Evolutionary conservation across 177 flowering plant species (phyloP).

Genomic region (Vitis hybrid): DNA sequence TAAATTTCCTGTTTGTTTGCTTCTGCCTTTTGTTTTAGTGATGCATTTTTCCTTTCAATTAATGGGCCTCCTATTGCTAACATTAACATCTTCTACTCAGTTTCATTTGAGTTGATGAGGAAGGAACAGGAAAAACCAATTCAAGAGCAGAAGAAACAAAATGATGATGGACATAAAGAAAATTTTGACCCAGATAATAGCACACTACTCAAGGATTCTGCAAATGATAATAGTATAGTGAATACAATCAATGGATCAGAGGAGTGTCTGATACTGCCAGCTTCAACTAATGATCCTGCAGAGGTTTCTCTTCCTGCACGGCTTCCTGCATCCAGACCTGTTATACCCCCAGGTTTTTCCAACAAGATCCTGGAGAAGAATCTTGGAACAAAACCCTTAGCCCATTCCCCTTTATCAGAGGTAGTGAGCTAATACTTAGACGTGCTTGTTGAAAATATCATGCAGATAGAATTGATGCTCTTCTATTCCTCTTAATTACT

Average conservation of each 20-base stretch:
- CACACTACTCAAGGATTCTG: slow-evolving; percentile 27
- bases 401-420: slow-evolving; percentile 25
- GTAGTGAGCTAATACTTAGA: slow-evolving; percentile 16
- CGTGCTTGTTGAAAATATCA: not conserved
- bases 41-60: slow-evolving; percentile 2
- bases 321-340: slow-evolving; percentile 47
- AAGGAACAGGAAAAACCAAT: slow-evolving; percentile 54
- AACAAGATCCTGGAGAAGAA: slow-evolving; percentile 41
- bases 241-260: slow-evolving; percentile 22
- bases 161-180: slow-evolving; percentile 31
- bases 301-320: slow-evolving; percentile 26
- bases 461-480: not conserved
- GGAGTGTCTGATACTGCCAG: slow-evolving; percentile 15
- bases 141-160: slow-evolving; percentile 48
- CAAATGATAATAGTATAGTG: slow-evolving; percentile 25
- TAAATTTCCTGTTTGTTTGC: slow-evolving; percentile 10
- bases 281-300: slow-evolving; percentile 27
- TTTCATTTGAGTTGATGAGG: slow-evolving; percentile 67
- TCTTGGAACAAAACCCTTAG: slow-evolving; percentile 21
- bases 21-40: not conserved
- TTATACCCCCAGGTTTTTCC: slow-evolving; percentile 65
- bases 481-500: not conserved
- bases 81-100: slow-evolving; percentile 22
- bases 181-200: slow-evolving; percentile 27
- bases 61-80: not conserved